Conservation (phyloP, 192 early-diverging fungal genomes). For the Haplosporangium gracile region DNA sequence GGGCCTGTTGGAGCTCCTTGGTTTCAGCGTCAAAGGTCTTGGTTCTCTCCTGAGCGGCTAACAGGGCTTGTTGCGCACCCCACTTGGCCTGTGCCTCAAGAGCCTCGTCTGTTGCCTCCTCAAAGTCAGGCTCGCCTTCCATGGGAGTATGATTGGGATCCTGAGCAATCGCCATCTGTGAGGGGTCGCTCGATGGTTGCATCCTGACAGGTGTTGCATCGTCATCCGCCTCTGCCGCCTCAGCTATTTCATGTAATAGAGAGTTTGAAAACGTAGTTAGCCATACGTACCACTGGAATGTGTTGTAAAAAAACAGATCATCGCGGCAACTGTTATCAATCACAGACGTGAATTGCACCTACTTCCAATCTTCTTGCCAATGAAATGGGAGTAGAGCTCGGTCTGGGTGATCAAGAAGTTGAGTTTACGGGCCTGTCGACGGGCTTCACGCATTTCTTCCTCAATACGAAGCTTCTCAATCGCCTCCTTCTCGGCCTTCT, state of each 20-base stretch:
- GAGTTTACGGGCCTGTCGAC: slow-evolving; percentile 88
- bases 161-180: slow-evolving; percentile 27
- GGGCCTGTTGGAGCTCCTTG: slow-evolving; percentile 53
- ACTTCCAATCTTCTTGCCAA: slow-evolving; percentile 82
- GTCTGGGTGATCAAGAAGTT: slow-evolving; percentile 95
- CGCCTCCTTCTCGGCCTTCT: slow-evolving; percentile 90
- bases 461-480: slow-evolving; percentile 81
- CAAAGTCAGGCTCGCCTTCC: slow-evolving; percentile 51
- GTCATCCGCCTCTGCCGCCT: slow-evolving; percentile 45
- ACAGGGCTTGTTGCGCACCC: slow-evolving; percentile 83
- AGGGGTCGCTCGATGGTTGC: slow-evolving; percentile 24
- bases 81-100: slow-evolving; percentile 77
- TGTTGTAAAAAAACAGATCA: background rate
- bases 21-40: slow-evolving; percentile 76
- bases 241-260: slow-evolving; percentile 16
- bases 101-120: slow-evolving; percentile 74
- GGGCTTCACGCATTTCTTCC: slow-evolving; percentile 86
- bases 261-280: background rate
- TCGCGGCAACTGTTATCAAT: too few relatives aligned
- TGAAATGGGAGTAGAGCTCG: slow-evolving; percentile 93
- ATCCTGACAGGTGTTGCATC: slow-evolving; percentile 34
- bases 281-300: background rate
- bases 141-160: slow-evolving; percentile 51
- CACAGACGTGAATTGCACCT: background rate
- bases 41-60: slow-evolving; percentile 74